Evolutionary conservation across 441 rosid genomes (phyloP), one percentile per base, ranked within the genome.

Genomic region (Arabidopsis hybrid): DNA sequence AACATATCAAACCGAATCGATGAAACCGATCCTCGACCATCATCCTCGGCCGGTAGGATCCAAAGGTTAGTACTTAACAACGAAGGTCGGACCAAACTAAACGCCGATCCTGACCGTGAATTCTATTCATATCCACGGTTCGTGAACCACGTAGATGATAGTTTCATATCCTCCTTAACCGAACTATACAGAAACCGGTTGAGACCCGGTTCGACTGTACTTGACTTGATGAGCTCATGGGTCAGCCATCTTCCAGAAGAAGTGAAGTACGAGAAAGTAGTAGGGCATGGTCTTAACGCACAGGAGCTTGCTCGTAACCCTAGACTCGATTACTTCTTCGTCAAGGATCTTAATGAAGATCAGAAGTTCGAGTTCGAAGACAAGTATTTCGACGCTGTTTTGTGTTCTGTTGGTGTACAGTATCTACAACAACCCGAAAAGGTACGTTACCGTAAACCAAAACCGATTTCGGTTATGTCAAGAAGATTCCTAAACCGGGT

Each of bases 201-300:
- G 51, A 79, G 83, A 59, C 87, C 94, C 69, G 95, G 80, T 68
- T 83, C 81, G 29, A 87, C 86, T 76, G 85, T 91, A 77, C 85
- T 92, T 64, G 94, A 89, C 71, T 80, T 94, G 66, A 94, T 89
- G 98, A 91, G 97, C 81, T 90, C 98, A 47, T 93, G 98, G 95
- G 87, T 87, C 42, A 94, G 99, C 79, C 95, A 94, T 81, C 80
- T 91, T n/a, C 97, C 98, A 4, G 67, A 70, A 51, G 90, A 91
- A 69, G 88, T 85, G 0, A 67, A 7, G 73, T 87, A 80, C 85
- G 83, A 80, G 70, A 90, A 88, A 84, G 91, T 91, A 43, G 93
- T 89, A 45, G 97, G 99, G 1, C 97, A 94, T 71, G 96, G 99
- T 47, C 92, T 94, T 39, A 94, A 94, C 50, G 93, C 93, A 12